These are phyloP conservation scores for Ophiocordyceps unilateralis DNA, from an alignment of 2,329 filamentous ascomycete genomes.

Conservation along the genomic window DNA sequence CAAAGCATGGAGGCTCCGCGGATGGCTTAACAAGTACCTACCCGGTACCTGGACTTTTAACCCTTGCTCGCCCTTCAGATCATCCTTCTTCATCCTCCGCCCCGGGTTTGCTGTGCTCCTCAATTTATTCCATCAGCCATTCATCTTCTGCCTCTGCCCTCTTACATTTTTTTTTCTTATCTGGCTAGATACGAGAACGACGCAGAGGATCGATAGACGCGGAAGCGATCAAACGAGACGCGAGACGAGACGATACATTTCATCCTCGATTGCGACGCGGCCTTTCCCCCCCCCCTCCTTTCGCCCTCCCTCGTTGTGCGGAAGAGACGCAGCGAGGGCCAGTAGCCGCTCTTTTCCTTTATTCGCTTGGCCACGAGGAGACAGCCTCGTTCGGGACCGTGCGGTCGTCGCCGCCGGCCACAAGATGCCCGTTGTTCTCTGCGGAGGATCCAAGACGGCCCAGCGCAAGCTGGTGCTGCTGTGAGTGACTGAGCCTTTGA, in stretches of 20 bases:
- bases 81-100: background rate
- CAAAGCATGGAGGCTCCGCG: background rate
- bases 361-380: too few relatives aligned
- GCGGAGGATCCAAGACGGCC: conserved; percentile 65
- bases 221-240: too few relatives aligned
- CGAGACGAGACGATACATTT: too few relatives aligned
- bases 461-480: conserved; percentile 93
- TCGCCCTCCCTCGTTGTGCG: too few relatives aligned
- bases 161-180: background rate
- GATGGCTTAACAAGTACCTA: background rate
- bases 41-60: background rate
- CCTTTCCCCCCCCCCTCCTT: too few relatives aligned
- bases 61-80: background rate
- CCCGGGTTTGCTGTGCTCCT: background rate
- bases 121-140: background rate
- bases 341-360: too few relatives aligned
- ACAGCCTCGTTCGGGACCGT: background rate
- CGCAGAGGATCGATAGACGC: too few relatives aligned
- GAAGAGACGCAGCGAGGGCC: too few relatives aligned
- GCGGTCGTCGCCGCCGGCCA: background rate
- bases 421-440: conserved; percentile 18
- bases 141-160: background rate
- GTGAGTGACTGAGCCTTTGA: conserved; percentile 23
- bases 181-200: background rate
- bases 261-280: too few relatives aligned